Conservation (phyloP, 106 monocot genomes). For the Hemerocallis citrina region DNA sequence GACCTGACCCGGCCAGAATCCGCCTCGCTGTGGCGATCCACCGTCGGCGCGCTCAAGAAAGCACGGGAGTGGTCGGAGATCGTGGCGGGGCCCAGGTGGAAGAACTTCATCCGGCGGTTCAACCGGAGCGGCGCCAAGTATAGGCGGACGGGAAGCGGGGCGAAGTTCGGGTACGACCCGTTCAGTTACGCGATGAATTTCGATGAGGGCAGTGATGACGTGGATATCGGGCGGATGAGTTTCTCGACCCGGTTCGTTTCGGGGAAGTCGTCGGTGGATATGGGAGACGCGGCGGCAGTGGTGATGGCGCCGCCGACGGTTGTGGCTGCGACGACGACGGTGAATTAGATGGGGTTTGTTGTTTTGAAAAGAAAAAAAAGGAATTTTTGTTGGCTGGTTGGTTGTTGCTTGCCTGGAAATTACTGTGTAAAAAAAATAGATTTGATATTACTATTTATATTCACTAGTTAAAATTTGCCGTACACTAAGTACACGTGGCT, state of each 20-base stretch:
- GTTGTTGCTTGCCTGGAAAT: not conserved
- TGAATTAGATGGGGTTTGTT: not conserved
- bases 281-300: conserved; percentile 25
- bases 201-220: conserved; percentile 51
- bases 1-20: not conserved
- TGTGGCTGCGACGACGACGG: not conserved
- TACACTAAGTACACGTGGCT: no score
- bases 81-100: conserved; percentile 61
- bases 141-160: not conserved
- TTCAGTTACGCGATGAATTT: conserved; percentile 64
- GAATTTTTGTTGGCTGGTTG: not conserved
- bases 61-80: conserved; percentile 84
- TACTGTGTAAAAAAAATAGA: not conserved
- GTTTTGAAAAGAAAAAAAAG: not conserved
- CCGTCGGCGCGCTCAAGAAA: conserved; percentile 28
- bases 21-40: conserved; percentile 1
- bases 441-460: not conserved
- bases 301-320: conserved; percentile 4
- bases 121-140: not conserved
- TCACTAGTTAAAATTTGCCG: not conserved
- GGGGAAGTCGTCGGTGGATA: conserved; percentile 35
- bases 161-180: conserved; percentile 40
- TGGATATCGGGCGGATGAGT: conserved; percentile 25
- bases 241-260: conserved; percentile 68
- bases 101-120: conserved; percentile 59